These are phyloP conservation scores for Aspergillus sp. DNA, from an alignment of 2,329 filamentous ascomycete species.

Conservation along the genomic window DNA sequence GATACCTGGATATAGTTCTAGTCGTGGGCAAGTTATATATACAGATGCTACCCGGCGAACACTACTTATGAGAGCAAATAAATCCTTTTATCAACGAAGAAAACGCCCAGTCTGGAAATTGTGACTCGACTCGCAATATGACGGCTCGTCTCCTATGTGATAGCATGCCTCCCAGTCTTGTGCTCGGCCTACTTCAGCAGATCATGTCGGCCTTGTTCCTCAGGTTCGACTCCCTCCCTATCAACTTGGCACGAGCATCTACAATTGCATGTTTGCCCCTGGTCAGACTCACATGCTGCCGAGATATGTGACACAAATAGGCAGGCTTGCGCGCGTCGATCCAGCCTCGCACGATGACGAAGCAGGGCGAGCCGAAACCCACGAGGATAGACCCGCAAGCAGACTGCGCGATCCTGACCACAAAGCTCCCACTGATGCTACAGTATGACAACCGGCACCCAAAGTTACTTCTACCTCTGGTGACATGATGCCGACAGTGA, in stretches of 20 bases:
- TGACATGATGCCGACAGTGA: constrained; percentile 1
- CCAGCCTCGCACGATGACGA: background rate
- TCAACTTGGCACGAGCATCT: background rate
- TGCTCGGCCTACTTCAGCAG: background rate
- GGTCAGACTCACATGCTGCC: background rate
- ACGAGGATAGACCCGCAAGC: background rate
- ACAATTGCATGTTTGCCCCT: background rate
- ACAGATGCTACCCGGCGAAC: no score
- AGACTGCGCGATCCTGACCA: background rate
- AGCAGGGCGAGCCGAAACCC: background rate
- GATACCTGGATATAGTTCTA: no score
- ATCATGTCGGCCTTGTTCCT: background rate
- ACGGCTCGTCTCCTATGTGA: no score
- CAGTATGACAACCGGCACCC: constrained; percentile 1
- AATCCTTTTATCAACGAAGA: no score
- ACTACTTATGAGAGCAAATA: no score
- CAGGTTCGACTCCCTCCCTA: background rate
- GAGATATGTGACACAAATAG: background rate
- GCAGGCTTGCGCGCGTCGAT: background rate
- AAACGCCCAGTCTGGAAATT: no score
- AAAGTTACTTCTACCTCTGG: constrained; percentile 1
- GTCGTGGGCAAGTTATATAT: no score
- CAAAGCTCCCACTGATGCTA: constrained; percentile 1
- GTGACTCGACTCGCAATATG: no score
- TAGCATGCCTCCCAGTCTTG: background rate